Base-by-base conservation (phyloP, 352 stramenopile genomes). In the Phytophthora cactorum region DNA sequence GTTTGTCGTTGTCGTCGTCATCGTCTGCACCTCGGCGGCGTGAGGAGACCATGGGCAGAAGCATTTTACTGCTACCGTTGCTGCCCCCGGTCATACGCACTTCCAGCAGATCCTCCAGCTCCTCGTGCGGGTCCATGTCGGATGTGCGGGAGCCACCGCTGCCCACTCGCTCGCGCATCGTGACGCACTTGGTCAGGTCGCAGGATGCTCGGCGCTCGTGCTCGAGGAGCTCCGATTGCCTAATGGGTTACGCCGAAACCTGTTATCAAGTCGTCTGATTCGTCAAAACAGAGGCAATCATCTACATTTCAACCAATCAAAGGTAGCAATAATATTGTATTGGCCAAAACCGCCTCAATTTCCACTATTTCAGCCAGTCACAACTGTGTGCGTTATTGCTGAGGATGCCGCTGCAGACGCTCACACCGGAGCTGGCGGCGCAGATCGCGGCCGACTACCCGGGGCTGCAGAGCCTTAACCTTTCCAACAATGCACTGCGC, bases 401-500 rank as follows among this genome's bases (percentile, higher is more conserved):
- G 89, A 89, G 77, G 53, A 70, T 43, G 36, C 36, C 36, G 12
- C 36, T 93, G 5, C 51, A 77, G 53, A 59, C 71, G 69, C 75
- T 93, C 47, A 89, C 83, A 52, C 72, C 54, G 14, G 80, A 92
- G 71, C 77, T 93, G 64, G 80, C 84, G 41, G 67, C 68, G 50
- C 75, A 89, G 66, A 84, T 93, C 67, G 80, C 78, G 73, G 63
- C 58, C 27, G 75, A 90, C 61, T 80, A 86, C 63, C 85, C 85
- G 65, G 22, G 68, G 61, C 71, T 93, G 57, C 77, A 88, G 70
- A 84, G 79, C 43, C 77, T 91, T 31, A 89, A 82, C 46, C 78
- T 93, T 17, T 75, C 79, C 22, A 66, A 56, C 32, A 93, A 92
- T 54, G 79, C 76, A 46, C 73, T 93, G 34, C 61, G 51, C 2